phyloP scores from a whole-genome alignment of 805 yeast genomes.

The Hanseniaspora taiwanica region DNA sequence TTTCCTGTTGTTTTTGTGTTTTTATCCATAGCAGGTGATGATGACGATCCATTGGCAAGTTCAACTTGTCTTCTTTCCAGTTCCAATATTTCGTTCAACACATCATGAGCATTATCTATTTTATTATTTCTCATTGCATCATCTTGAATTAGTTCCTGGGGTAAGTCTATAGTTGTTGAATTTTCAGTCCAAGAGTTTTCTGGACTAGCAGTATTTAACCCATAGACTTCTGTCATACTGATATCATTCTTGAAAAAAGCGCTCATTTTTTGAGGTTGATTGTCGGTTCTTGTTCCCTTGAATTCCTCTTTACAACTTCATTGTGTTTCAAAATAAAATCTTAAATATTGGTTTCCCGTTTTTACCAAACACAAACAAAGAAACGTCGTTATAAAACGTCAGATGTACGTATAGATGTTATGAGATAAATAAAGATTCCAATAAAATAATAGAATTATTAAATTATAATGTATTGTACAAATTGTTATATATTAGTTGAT shows the following conservation, averaged over 20 bases:
- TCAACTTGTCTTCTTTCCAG: conserved; percentile 15
- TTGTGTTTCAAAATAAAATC: background rate
- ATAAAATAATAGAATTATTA: too few species aligned
- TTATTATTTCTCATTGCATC: too few species aligned
- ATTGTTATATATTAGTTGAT: too few species aligned
- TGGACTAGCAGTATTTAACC: conserved; percentile 32
- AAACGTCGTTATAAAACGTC: too few species aligned
- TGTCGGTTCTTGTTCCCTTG: background rate
- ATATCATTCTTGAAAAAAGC: conserved; percentile 15
- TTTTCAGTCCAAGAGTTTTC: conserved; percentile 24
- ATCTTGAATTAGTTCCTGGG: too few species aligned
- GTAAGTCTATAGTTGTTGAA: conserved; percentile 18
- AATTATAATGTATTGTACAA: too few species aligned
- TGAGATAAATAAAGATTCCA: too few species aligned
- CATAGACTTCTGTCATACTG: conserved; percentile 27
- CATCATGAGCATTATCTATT: conserved; percentile 21
- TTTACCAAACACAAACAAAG: too few species aligned
- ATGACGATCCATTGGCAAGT: too few species aligned
- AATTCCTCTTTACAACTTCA: background rate
- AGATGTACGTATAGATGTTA: too few species aligned
- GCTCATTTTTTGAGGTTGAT: background rate
- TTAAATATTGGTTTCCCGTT: too few species aligned
- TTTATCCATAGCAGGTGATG: too few species aligned
- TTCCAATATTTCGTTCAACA: conserved; percentile 18
- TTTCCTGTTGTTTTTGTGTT: conserved; percentile 13